Percentiles rank a stretch among this genome's conserved stretches.
phyloP scores from a whole-genome alignment of 805 yeast species.

The Candida krabiensis region DNA sequence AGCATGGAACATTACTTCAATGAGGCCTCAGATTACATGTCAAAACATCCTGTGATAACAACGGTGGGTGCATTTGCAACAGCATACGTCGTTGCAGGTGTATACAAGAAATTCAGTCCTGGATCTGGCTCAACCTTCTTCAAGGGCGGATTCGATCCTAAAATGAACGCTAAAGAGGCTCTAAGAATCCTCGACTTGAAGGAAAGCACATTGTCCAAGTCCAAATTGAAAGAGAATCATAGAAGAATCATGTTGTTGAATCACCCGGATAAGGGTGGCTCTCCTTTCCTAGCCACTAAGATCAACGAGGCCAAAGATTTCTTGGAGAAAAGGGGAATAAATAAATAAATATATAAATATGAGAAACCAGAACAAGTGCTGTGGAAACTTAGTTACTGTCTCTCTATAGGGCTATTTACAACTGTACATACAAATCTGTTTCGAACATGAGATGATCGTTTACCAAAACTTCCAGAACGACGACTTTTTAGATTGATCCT shows the following conservation, averaged over 20 bases:
- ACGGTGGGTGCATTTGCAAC: slow-evolving; percentile 68
- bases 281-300: slow-evolving; percentile 85
- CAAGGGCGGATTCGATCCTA: slow-evolving; percentile 90
- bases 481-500: slow-evolving; percentile 5
- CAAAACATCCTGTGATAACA: slow-evolving; percentile 75
- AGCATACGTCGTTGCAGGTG: slow-evolving; percentile 65
- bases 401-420: not conserved
- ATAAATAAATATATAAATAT: not conserved
- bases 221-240: slow-evolving; percentile 74
- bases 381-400: too few relatives aligned
- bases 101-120: slow-evolving; percentile 65
- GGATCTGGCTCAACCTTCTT: slow-evolving; percentile 63
- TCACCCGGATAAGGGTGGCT: slow-evolving; percentile 95
- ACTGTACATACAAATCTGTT: not conserved
- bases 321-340: slow-evolving; percentile 58
- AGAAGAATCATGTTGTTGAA: slow-evolving; percentile 82
- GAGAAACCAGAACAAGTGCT: not conserved
- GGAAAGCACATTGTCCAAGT: slow-evolving; percentile 61
- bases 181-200: slow-evolving; percentile 76
- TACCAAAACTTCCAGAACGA: slow-evolving; percentile 33
- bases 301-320: slow-evolving; percentile 90
- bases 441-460: not conserved
- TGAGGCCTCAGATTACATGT: slow-evolving; percentile 54
- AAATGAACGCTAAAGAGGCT: slow-evolving; percentile 89
- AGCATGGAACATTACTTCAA: slow-evolving; percentile 66